Percentiles rank a stretch among this genome's conserved stretches.
Conservation (phyloP, 1,284 basidiomycete species). For the Irpex sp. region DNA sequence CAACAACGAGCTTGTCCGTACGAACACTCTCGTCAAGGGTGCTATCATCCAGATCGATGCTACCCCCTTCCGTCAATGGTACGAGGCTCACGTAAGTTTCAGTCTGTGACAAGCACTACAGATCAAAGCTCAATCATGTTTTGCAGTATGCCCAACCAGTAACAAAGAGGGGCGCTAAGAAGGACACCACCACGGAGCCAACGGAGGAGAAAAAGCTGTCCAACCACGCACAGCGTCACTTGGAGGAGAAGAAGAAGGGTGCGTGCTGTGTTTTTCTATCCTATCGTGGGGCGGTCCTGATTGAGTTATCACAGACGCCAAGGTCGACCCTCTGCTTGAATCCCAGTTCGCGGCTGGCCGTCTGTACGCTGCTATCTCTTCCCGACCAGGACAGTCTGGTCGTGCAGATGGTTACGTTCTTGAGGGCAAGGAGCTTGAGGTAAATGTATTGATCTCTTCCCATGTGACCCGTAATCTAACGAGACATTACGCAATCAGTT, state of each 20-base stretch:
- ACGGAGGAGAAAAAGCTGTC: slow-evolving; percentile 79
- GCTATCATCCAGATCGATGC: slow-evolving; percentile 96
- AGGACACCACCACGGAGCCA: slow-evolving; percentile 37
- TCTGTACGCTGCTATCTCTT: slow-evolving; percentile 86
- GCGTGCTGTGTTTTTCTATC: slow-evolving; percentile 18
- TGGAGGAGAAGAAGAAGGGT: slow-evolving; percentile 91
- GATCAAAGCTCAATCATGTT: slow-evolving; percentile 11
- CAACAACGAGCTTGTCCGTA: slow-evolving; percentile 98
- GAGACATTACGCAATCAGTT: slow-evolving; percentile 48
- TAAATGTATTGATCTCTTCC: slow-evolving; percentile 31
- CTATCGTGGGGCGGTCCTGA: neutral
- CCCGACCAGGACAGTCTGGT: slow-evolving; percentile 91
- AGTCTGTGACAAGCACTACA: neutral
- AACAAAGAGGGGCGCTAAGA: slow-evolving; percentile 78
- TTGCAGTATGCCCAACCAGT: slow-evolving; percentile 86
- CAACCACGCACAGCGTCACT: slow-evolving; percentile 80
- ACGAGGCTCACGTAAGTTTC: slow-evolving; percentile 85
- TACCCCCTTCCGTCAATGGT: slow-evolving; percentile 97
- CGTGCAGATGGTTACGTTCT: slow-evolving; percentile 94
- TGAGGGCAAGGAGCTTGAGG: slow-evolving; percentile 96
- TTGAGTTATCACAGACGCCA: slow-evolving; percentile 56
- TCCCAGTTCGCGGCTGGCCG: slow-evolving; percentile 84
- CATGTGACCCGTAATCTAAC: slow-evolving; percentile 12
- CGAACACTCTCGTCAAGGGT: slow-evolving; percentile 95
- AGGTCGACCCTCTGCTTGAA: slow-evolving; percentile 87